Conservation (phyloP, 306 rosid genomes). For the Trifolium repens region DNA sequence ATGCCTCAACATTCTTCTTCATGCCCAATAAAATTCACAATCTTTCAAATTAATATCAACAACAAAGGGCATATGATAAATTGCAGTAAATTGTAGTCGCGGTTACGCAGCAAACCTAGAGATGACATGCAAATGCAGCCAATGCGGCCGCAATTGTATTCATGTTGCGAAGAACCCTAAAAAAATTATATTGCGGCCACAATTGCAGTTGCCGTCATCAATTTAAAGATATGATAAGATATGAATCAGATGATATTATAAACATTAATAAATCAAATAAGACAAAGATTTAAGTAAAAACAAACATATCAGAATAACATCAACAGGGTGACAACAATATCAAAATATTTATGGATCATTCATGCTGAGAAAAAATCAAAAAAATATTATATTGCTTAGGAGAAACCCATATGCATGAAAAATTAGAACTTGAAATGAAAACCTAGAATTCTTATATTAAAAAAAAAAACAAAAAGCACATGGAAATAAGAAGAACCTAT, state of each 20-base stretch:
- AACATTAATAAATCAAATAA: background rate
- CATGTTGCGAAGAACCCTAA: background rate
- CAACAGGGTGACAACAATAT: background rate
- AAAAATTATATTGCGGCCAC: background rate
- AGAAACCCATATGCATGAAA: background rate
- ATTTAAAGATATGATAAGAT: background rate
- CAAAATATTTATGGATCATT: slow-evolving; percentile 1
- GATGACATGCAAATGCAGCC: background rate
- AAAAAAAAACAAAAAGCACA: background rate
- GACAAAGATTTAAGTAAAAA: background rate
- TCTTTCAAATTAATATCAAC: background rate
- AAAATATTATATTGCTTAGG: background rate
- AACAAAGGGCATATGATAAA: background rate
- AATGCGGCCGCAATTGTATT: background rate
- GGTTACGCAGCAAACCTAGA: background rate
- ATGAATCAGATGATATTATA: too few species aligned
- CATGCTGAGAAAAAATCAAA: background rate
- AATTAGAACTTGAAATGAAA: background rate
- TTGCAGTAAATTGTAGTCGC: too few species aligned
- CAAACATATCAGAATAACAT: background rate
- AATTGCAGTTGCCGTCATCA: background rate
- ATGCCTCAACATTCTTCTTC: too few species aligned
- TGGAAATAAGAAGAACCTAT: background rate
- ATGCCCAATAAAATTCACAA: too few species aligned
- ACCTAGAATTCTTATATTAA: background rate